Base-by-base conservation (phyloP, 805 yeast species). In the Candida ascalaphidarum region DNA sequence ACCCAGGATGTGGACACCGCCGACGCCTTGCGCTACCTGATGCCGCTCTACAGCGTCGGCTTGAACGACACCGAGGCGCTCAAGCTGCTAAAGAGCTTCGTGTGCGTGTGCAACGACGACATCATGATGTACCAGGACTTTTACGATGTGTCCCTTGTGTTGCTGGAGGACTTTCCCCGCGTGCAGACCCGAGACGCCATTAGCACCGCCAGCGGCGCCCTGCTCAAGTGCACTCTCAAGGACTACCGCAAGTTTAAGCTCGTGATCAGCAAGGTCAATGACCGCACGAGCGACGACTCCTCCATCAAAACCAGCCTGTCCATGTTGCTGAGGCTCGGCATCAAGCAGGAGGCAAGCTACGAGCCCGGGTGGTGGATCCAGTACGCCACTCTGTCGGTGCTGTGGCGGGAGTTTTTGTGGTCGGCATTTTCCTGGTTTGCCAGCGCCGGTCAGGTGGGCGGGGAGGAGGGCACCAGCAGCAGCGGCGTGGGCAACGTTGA, bases 341-440 rank as follows among this genome's bases (percentile, higher is more conserved):
- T 6, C 9, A 28, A 29, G 25, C 30, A 35, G 12, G 21, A n/a
- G 14, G 27, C n/a, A n/a, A n/a, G n/a, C n/a, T n/a, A 43, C 27
- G 57, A 55, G 30, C 67, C 66, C 1, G 39, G 43, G 19, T 63
- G 71, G 71, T 67, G 74, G 73, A 29, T 44, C 8, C 40, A 47
- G 2, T 42, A 46, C 4, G 61, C 63, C 9, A 59, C 71, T 1
- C 74, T 68, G 27, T 60, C 74, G 2, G 48, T 64, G 14, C 64
- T 80, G 2, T 66, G 81, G 69, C 59, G 62, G 30, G 77, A 74
- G 39, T 58, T 69, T 22, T 57, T 77, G 1, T 77, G 82, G 81
- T 61, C 70, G 30, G 86, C 86, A 1, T 68, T 81, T 33, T 58
- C 81, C 13, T 82, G 92, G 92, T 82, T 89, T 85, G 94, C 94